Percentiles rank a stretch among this genome's conserved stretches.
Conservation (phyloP, 73 alveolate species). For the Symbiodinium pilosum region DNA sequence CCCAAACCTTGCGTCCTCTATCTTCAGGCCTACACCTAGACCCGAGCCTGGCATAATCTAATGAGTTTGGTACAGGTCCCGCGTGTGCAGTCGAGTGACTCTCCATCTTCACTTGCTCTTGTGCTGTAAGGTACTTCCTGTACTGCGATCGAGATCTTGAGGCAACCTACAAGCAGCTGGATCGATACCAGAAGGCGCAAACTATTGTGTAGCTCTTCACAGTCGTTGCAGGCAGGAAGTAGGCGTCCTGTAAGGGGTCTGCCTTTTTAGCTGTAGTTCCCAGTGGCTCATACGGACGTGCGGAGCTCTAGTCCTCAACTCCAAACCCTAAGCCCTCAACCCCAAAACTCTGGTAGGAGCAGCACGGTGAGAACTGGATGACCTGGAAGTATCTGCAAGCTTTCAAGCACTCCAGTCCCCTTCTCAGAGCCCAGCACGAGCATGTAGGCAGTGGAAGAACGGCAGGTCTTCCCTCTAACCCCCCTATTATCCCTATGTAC, state of each 20-base stretch:
- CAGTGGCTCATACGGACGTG: too few relatives aligned
- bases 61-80: not conserved
- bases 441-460: too few relatives aligned
- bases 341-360: not conserved
- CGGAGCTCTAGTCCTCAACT: not conserved
- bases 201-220: too few relatives aligned
- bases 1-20: not conserved
- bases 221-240: too few relatives aligned
- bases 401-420: conserved; percentile 24
- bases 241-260: too few relatives aligned
- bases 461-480: too few relatives aligned
- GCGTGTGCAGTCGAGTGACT: too few relatives aligned
- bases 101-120: too few relatives aligned
- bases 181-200: conserved; percentile 58
- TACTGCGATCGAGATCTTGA: conserved; percentile 58
- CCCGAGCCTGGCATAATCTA: not conserved
- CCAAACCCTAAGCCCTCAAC: not conserved
- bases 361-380: conserved; percentile 94
- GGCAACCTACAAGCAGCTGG: conserved; percentile 12
- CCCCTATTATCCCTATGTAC: too few relatives aligned
- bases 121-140: conserved; percentile 79
- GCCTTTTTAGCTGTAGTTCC: too few relatives aligned
- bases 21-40: not conserved
- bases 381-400: conserved; percentile 91
- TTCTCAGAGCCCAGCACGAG: not conserved